Evolutionary conservation across 805 yeast species (phyloP).

Genomic region (Tetrapisispora taiwanensis): DNA sequence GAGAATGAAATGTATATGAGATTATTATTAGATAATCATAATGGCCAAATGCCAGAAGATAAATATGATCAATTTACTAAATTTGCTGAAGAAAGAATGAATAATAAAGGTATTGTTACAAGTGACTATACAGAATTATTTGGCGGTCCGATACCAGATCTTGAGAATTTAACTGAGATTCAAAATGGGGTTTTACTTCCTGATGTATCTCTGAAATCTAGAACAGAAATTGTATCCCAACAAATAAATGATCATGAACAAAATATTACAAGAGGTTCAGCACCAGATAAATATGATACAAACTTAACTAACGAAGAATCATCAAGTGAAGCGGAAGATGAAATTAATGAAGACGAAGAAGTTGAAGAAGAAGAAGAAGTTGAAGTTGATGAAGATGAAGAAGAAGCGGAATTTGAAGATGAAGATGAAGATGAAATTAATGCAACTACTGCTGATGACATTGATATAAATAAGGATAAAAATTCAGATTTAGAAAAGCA

Average conservation of each 20-base stretch:
- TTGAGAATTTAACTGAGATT: conserved; percentile 2
- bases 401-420: background rate
- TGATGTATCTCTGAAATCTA: conserved; percentile 12
- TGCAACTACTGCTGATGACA: background rate
- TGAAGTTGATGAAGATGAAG: background rate
- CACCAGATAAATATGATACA: too few species aligned
- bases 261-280: too few species aligned
- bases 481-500: too few species aligned
- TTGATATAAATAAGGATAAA: too few species aligned
- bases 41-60: conserved; percentile 20
- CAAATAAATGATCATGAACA: conserved; percentile 1
- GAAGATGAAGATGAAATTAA: background rate
- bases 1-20: conserved; percentile 30
- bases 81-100: conserved; percentile 24
- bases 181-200: conserved; percentile 7
- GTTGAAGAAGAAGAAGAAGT: background rate
- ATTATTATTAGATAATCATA: conserved; percentile 20
- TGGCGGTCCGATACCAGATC: conserved; percentile 20
- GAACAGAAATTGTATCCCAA: background rate
- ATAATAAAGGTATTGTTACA: conserved; percentile 11
- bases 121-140: conserved; percentile 21
- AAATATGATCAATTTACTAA: conserved; percentile 16
- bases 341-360: background rate
- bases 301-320: too few species aligned
- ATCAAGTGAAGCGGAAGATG: background rate